phyloP scores from a whole-genome alignment of 176 grass and related monocot genomes.

The Elymus sibiricus region DNA sequence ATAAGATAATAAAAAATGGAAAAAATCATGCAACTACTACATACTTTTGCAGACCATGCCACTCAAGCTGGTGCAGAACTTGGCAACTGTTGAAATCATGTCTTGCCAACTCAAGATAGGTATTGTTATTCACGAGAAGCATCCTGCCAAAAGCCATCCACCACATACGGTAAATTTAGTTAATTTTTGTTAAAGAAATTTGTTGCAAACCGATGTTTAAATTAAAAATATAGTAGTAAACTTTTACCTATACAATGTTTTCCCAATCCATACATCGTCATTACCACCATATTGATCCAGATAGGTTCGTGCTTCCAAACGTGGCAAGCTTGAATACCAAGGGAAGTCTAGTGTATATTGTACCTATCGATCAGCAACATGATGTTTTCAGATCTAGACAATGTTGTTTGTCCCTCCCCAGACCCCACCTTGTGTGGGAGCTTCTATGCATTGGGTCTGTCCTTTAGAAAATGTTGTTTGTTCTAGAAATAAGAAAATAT shows the following conservation, averaged over 20 bases:
- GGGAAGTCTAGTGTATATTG: constrained; percentile 69
- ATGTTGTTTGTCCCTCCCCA: neutral
- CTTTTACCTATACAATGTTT: constrained; percentile 75
- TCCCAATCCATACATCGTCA: constrained; percentile 80
- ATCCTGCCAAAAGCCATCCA: constrained; percentile 47
- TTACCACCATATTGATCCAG: constrained; percentile 76
- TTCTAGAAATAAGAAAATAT: neutral
- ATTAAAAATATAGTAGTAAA: too few species aligned
- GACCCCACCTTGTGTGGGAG: too few species aligned
- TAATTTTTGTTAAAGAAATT: neutral
- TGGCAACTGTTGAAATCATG: constrained; percentile 81
- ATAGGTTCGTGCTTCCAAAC: constrained; percentile 67
- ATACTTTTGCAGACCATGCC: constrained; percentile 50
- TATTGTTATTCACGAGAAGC: constrained; percentile 67
- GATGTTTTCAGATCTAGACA: neutral
- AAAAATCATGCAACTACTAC: neutral
- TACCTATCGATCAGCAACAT: constrained; percentile 30
- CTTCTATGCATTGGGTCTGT: too few species aligned
- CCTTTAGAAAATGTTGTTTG: neutral
- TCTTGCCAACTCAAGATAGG: constrained; percentile 61
- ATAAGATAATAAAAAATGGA: neutral
- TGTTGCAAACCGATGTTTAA: too few species aligned
- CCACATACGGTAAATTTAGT: neutral
- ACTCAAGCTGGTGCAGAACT: constrained; percentile 65
- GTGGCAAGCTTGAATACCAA: constrained; percentile 74